Conservation (phyloP, 1,284 basidiomycete species). For the Clitocybe nebularis region DNA sequence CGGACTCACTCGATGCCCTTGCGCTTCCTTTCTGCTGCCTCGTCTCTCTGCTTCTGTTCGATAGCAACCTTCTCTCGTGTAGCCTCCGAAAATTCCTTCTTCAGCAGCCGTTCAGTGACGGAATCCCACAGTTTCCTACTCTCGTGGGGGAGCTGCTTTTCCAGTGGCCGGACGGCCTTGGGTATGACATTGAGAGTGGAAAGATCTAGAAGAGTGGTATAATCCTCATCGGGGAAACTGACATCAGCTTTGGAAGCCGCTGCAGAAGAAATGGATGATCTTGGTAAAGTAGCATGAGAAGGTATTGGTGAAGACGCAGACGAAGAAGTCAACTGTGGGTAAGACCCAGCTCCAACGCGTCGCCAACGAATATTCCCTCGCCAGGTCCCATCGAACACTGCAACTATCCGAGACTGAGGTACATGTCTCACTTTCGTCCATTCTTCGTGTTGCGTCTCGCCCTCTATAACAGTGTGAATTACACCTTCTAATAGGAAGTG, state of each 20-base stretch:
- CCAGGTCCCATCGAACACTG: conserved; percentile 89
- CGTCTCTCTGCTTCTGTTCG: conserved; percentile 88
- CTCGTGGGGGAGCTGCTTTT: conserved; percentile 77
- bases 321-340: conserved; percentile 33
- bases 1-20: conserved; percentile 70
- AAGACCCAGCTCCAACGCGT: conserved; percentile 53
- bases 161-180: conserved; percentile 81
- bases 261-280: conserved; percentile 21
- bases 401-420: conserved; percentile 74
- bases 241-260: conserved; percentile 29
- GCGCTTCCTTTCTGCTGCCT: conserved; percentile 78
- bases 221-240: conserved; percentile 43
- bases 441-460: conserved; percentile 58
- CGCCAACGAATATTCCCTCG: conserved; percentile 80
- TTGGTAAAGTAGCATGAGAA: conserved; percentile 35
- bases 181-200: conserved; percentile 73
- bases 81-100: conserved; percentile 88
- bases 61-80: conserved; percentile 85
- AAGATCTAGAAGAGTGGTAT: conserved; percentile 74
- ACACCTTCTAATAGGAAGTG: conserved; percentile 89
- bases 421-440: conserved; percentile 93
- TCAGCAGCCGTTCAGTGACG: conserved; percentile 74
- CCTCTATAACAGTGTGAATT: conserved; percentile 76
- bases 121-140: conserved; percentile 87
- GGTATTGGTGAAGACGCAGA: conserved; percentile 40